phyloP scores from a whole-genome alignment of 495 filamentous ascomycete species.

The Niebla homalea region DNA sequence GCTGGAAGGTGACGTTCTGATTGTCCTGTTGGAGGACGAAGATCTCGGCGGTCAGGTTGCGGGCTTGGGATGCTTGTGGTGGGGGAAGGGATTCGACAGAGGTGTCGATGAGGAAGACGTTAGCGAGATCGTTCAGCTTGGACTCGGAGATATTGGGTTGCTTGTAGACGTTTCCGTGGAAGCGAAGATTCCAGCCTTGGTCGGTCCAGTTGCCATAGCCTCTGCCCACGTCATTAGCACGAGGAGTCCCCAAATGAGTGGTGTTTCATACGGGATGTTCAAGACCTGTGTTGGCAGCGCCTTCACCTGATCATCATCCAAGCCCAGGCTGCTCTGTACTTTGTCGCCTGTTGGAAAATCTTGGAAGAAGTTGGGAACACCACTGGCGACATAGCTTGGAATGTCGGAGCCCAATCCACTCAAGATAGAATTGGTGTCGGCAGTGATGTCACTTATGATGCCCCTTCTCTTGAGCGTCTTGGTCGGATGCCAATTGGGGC shows the following conservation, averaged over 20 bases:
- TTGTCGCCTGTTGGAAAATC: slow-evolving; percentile 47
- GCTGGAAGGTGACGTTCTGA: slow-evolving; percentile 47
- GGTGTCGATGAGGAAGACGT: slow-evolving; percentile 53
- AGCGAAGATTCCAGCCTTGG: slow-evolving; percentile 58
- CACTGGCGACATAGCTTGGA: slow-evolving; percentile 36
- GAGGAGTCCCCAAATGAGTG: neutral
- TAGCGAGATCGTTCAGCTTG: slow-evolving; percentile 51
- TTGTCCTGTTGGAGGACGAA: slow-evolving; percentile 57
- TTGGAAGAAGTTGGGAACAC: slow-evolving; percentile 54
- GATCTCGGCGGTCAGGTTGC: slow-evolving; percentile 59
- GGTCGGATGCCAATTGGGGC: slow-evolving; percentile 20
- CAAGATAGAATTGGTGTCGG: slow-evolving; percentile 28
- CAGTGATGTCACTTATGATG: slow-evolving; percentile 34
- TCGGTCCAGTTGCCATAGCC: slow-evolving; percentile 73
- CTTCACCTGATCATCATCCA: slow-evolving; percentile 40
- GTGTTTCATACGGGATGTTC: slow-evolving; percentile 44
- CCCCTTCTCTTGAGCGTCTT: slow-evolving; percentile 29
- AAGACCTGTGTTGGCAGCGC: slow-evolving; percentile 56
- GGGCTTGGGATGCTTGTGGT: slow-evolving; percentile 47
- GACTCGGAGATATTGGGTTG: slow-evolving; percentile 49
- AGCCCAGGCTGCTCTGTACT: slow-evolving; percentile 45
- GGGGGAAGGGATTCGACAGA: slow-evolving; percentile 44
- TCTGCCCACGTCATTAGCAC: slow-evolving; percentile 18
- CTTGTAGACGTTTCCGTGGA: slow-evolving; percentile 71
- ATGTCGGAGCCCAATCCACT: slow-evolving; percentile 33